Conservation (phyloP, 2,329 filamentous ascomycete genomes). For the Aureobasidium pullulans region DNA sequence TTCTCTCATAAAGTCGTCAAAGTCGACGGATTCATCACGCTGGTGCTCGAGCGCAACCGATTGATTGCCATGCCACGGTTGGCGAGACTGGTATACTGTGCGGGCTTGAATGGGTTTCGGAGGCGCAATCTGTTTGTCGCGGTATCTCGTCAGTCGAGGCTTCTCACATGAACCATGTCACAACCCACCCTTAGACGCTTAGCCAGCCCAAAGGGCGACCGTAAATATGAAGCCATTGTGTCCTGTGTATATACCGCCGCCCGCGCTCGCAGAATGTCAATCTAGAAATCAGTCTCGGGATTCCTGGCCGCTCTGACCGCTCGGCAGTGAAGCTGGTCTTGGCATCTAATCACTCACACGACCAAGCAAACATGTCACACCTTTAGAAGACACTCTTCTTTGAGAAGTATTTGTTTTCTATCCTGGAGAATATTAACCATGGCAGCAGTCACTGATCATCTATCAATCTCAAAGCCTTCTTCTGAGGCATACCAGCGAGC, state of each 20-base stretch:
- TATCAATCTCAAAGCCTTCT: neutral
- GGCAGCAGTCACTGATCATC: conserved; percentile 15
- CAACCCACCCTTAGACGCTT: conserved; percentile 36
- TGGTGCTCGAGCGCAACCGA: conserved; percentile 14
- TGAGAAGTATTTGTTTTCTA: neutral
- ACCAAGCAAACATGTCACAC: conserved; percentile 2
- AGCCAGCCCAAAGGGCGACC: conserved; percentile 35
- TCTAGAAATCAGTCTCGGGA: conserved; percentile 7
- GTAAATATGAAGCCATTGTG: conserved; percentile 37
- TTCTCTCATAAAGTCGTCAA: conserved; percentile 17
- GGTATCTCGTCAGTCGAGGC: neutral
- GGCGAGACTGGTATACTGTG: conserved; percentile 17
- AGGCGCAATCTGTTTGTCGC: conserved; percentile 15
- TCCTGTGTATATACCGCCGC: neutral
- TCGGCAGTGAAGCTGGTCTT: neutral
- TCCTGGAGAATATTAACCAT: neutral
- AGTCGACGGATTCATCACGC: conserved; percentile 13
- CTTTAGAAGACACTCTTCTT: neutral
- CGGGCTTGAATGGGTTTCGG: conserved; percentile 13
- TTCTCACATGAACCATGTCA: neutral
- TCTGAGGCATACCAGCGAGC: conserved; percentile 34
- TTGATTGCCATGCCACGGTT: conserved; percentile 16
- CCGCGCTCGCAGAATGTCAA: conserved; percentile 2
- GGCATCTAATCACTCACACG: conserved; percentile 6
- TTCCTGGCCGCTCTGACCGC: neutral